Percentiles rank a stretch among this genome's conserved stretches.
These are phyloP conservation scores for Leccinum uliginosum DNA, from an alignment of 768 basidiomycete genomes.

Conservation along the genomic window DNA sequence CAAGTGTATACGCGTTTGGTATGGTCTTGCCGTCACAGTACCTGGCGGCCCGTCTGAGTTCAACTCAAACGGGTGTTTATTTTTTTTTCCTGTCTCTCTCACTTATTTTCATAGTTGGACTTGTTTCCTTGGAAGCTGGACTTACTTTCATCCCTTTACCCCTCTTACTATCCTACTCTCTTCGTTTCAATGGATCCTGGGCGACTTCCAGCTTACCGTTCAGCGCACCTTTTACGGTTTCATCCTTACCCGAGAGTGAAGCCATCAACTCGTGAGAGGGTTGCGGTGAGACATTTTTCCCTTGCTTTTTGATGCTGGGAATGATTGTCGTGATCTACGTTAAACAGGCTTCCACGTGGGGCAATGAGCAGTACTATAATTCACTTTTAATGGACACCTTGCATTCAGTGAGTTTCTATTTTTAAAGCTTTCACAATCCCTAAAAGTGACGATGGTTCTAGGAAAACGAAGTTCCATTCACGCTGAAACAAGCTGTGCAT, in stretches of 20 bases:
- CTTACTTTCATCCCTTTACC: background rate
- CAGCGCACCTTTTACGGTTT: conserved; percentile 25
- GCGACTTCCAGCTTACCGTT: conserved; percentile 23
- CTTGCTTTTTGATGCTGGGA: conserved; percentile 6
- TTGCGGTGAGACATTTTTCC: conserved; percentile 16
- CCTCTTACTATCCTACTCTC: background rate
- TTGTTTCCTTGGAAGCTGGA: background rate
- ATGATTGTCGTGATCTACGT: conserved; percentile 3
- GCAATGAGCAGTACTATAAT: background rate
- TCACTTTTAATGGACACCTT: background rate
- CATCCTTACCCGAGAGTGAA: conserved; percentile 28
- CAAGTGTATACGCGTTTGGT: conserved; percentile 22
- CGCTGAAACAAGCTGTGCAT: conserved; percentile 7
- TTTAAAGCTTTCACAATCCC: background rate
- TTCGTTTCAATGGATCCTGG: conserved; percentile 14
- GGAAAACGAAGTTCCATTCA: conserved; percentile 2
- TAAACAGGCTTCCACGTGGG: conserved; percentile 9
- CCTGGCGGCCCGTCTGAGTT: conserved; percentile 23
- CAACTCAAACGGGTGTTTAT: conserved; percentile 11
- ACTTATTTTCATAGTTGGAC: background rate
- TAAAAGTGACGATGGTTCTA: conserved; percentile 7
- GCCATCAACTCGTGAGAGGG: conserved; percentile 21
- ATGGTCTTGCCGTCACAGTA: conserved; percentile 23
- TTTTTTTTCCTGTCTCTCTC: conserved; percentile 5
- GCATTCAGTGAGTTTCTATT: conserved; percentile 3